These are phyloP conservation scores for Chamaecyparis obtusa DNA, from an alignment of 75 land plant genomes.

Conservation along the genomic window DNA sequence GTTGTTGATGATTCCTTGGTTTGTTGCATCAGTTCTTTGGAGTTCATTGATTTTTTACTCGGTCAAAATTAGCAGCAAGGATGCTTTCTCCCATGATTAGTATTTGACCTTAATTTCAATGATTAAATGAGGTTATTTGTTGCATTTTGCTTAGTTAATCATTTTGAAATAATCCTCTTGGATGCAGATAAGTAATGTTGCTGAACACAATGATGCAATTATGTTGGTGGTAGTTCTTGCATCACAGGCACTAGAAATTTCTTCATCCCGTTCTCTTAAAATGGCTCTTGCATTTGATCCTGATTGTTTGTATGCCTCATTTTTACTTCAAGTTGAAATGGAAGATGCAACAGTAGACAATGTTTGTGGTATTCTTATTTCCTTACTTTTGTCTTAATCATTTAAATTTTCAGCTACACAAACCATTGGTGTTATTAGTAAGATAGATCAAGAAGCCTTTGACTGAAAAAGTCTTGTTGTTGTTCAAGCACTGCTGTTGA, in stretches of 20 bases:
- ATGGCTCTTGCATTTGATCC: constrained; percentile 82
- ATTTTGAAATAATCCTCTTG: neutral
- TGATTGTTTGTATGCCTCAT: constrained; percentile 51
- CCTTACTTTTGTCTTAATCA: neutral
- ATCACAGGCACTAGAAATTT: constrained; percentile 83
- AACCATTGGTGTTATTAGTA: constrained; percentile 95
- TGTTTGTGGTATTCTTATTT: neutral
- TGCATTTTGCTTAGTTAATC: constrained; percentile 1
- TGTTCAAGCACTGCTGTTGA: constrained; percentile 83
- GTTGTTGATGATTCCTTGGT: constrained; percentile 80
- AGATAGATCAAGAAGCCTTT: constrained; percentile 93
- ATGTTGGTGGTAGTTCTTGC: constrained; percentile 88
- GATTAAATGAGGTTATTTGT: neutral
- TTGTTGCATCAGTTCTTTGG: constrained; percentile 18
- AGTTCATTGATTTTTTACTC: neutral
- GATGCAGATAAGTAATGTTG: constrained; percentile 60
- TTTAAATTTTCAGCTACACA: constrained; percentile 56
- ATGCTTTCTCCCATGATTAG: neutral
- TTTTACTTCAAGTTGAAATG: neutral
- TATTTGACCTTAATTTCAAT: neutral
- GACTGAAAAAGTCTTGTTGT: constrained; percentile 86
- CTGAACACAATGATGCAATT: constrained; percentile 79
- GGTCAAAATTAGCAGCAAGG: neutral
- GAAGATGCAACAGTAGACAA: neutral
- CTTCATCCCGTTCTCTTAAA: constrained; percentile 70